phyloP scores from a whole-genome alignment of 129 eudicot species.

The Flaveria bidentis region DNA sequence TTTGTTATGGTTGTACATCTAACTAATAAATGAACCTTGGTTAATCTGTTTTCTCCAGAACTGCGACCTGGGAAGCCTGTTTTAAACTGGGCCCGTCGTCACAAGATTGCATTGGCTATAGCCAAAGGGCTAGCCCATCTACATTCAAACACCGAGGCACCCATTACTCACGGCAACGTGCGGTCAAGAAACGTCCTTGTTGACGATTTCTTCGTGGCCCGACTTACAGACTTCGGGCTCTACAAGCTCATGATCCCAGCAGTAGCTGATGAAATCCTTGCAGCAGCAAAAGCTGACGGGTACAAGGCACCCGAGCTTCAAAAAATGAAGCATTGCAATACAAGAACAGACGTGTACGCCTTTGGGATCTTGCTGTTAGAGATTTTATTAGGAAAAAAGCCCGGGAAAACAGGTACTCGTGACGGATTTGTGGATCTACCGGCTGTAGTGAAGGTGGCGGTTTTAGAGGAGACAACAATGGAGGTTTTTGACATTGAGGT shows the following conservation, averaged over 20 bases:
- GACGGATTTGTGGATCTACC: conserved; percentile 64
- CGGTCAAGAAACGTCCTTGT: conserved; percentile 83
- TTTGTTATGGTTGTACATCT: background rate
- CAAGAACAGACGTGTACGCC: conserved; percentile 85
- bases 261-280: conserved; percentile 84
- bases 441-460: conserved; percentile 88
- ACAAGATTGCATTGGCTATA: conserved; percentile 88
- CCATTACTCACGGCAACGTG: conserved; percentile 87
- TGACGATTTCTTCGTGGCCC: conserved; percentile 83
- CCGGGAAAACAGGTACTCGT: conserved; percentile 60
- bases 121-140: conserved; percentile 93
- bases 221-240: conserved; percentile 89
- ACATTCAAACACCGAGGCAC: conserved; percentile 71
- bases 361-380: conserved; percentile 83
- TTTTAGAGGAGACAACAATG: conserved; percentile 95
- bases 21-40: background rate
- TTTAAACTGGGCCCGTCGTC: conserved; percentile 87
- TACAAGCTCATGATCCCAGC: conserved; percentile 88
- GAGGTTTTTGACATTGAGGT: conserved; percentile 91
- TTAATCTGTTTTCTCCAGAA: conserved; percentile 49
- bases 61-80: conserved; percentile 76
- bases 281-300: conserved; percentile 81
- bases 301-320: conserved; percentile 97
- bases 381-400: conserved; percentile 80
- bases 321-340: conserved; percentile 78